Evolutionary conservation across 2,329 filamentous ascomycete species (phyloP), one percentile per base, ranked within the genome.

Genomic region (Cryphonectria nitschkei): DNA sequence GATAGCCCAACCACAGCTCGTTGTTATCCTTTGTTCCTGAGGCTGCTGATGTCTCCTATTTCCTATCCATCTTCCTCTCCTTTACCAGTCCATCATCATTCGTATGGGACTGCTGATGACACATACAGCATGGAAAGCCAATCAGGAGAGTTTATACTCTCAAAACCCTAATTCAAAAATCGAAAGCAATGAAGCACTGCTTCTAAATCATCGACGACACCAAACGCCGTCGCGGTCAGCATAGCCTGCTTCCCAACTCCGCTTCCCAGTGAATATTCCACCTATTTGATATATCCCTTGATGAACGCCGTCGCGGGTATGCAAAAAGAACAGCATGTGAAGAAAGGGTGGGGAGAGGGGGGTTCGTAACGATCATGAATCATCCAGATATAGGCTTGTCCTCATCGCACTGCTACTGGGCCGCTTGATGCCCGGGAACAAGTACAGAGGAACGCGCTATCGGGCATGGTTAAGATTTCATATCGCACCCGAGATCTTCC

Each of bases 401-500:
- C 22, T 19, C 69, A 65, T 61, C 41, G 62, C 66, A 68, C 37
- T 32, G 41, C 60, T 29, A 54, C 54, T 39, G 34, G 22, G 50
- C 46, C 13, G 13, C 26, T n/a, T 22, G 46, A n/a, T n/a, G 37
- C 22, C 9, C 26, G 26, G 19, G 19, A 22, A 26, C 34, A 50
- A 39, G 39, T 54, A 54, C 19, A 62, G 32, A 39, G 65, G 34
- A 32, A 29, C 43, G 32, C 39, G 52, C 70, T 41, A 46, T 54
- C 64, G 22, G 32, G 6, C 32, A 19, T 32, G 13, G 26, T 29
- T 19, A 8, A 4, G 6, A n/a, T 60, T 60, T 71, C 58, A 73
- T 14, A 73, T 68, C 56, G 71, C 71, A 67, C 81, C 85, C 65
- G 86, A 88, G 70, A 88, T 84, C 81, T 89, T 89, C 72, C 87